Evolutionary conservation across 2,329 filamentous ascomycete species (phyloP), one percentile per base, ranked within the genome.

Genomic region (Calonectria crousiana): DNA sequence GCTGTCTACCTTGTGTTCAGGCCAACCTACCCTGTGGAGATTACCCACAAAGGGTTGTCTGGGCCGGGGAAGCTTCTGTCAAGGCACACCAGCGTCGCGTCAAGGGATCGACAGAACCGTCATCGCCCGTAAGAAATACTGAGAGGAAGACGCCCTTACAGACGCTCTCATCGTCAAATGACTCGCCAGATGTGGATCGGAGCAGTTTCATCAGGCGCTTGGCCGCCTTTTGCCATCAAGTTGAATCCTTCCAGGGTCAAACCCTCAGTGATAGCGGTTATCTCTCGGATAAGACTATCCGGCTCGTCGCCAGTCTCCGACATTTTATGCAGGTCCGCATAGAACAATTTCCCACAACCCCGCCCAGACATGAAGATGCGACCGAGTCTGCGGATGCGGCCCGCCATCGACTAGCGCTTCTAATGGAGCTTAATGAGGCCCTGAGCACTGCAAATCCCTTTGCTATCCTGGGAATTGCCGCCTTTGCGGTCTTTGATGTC

Each of bases 401-500:
- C 38, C 77, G 71, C 30, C 78, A 79, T 56, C 80, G 80, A 1
- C 80, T 87, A 0, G 80, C 82, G 0, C 84, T 84, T 0, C 76
- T 87, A 5, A 80, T 82, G 49, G 82, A 83, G 20, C 81, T 87
- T 14, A 86, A 83, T 71, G 81, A 83, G 51, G 83, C 84, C 8
- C 79, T 87, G 3, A 82, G 83, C 38, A 84, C 82, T 0, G 85
- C 84, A 2, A 83, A 87, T 41, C 86, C 86, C 0, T 82, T 87
- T 64, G 86, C 86, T 0, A 81, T 87, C 11, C 81, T 87, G 6
- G 86, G 85, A 1, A 87, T 87, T 23, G 85, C 85, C 0, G 85
- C 84, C 0, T 87, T 87, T 73, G 85, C 86, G 0, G 84, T 87
- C 41, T 85, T 87, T 32, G 86, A 87, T 16, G 85, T 87, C 0